These are phyloP conservation scores for Fomitopsis palustris DNA, from an alignment of 1,284 basidiomycete genomes.

Conservation along the genomic window DNA sequence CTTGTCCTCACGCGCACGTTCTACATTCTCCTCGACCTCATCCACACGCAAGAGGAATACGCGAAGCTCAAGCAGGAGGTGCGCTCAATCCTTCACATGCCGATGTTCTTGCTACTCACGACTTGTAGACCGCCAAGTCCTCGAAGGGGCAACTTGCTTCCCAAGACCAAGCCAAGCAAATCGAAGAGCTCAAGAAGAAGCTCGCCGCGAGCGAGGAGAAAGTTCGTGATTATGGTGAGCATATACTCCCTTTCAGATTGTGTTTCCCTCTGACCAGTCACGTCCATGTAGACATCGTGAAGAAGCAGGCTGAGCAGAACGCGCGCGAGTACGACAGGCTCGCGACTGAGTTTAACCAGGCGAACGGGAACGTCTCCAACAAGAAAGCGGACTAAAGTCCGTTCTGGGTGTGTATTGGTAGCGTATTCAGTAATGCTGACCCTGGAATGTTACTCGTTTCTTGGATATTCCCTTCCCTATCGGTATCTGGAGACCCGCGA, in stretches of 20 bases:
- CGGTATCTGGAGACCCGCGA: too few relatives aligned
- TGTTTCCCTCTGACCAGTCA: not conserved
- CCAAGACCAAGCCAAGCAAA: slow-evolving; percentile 54
- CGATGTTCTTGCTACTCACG: too few relatives aligned
- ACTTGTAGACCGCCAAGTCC: slow-evolving; percentile 17
- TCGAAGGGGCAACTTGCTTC: slow-evolving; percentile 14
- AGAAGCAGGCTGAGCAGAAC: slow-evolving; percentile 80
- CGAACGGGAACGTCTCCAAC: slow-evolving; percentile 53
- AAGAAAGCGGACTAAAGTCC: slow-evolving; percentile 39
- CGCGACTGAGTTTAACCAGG: slow-evolving; percentile 72
- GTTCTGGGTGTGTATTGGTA: not conserved
- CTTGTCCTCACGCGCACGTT: slow-evolving; percentile 91
- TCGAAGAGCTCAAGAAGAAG: slow-evolving; percentile 65
- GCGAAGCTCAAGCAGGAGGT: slow-evolving; percentile 76
- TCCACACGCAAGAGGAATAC: slow-evolving; percentile 87
- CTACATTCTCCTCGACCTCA: slow-evolving; percentile 88
- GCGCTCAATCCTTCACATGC: slow-evolving; percentile 17
- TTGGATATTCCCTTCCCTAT: too few relatives aligned
- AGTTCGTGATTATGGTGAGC: slow-evolving; percentile 68
- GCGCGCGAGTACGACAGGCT: slow-evolving; percentile 78
- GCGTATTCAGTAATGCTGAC: not conserved
- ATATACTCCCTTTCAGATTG: not conserved
- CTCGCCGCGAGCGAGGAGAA: slow-evolving; percentile 45
- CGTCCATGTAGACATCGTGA: slow-evolving; percentile 58
- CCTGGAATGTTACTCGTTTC: too few relatives aligned